Evolutionary conservation across 441 rosid genomes (phyloP), one percentile per base, ranked within the genome.

Genomic region (Erysimum pusillum): DNA sequence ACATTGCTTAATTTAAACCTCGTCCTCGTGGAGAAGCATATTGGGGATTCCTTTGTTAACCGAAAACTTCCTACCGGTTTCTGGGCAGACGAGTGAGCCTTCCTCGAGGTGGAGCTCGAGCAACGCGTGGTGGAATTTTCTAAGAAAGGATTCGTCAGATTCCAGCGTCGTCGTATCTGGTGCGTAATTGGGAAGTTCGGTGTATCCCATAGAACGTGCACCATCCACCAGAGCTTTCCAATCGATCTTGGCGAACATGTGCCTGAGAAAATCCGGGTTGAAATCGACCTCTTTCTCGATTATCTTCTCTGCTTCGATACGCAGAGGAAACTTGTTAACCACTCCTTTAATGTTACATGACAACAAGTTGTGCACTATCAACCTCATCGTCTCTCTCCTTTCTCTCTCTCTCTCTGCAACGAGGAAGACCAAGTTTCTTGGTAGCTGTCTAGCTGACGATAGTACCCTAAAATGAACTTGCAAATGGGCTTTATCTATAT

Each of bases 1-100:
- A 38, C 53, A 17, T 15, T 46, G 52, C 52, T 48, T 28, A 51
- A 51, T 20, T 89, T 84, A 90, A 68, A 92, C 92, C 82, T 91
- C 94, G 70, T 90, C 98, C 48, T 91, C 98, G 22, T 83, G 97
- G 9, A 93, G 93, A 79, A 93, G 88, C 98, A 93, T 89, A 74
- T 89, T 90, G 36, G 97, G 98, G 58, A 90, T 89, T 15, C 93
- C 98, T 58, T 89, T 90, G 44, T 34, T 87, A 20, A 91, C 96
- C 0, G 96, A 85, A 65, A 91, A 87, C 80, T 81, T 89, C 38
- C 94, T 75, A 8, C 87, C 96, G 1, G 96, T 87, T 82, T 89
- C 90, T 4, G 90, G 94, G 65, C 97, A 92, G 67, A 90, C 84
- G 63, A 92, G 85, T 5, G 92, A 85, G 31, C 97, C 92, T 58